Conservation (phyloP, 2,329 filamentous ascomycete species). For the Fusarium sacchari region DNA sequence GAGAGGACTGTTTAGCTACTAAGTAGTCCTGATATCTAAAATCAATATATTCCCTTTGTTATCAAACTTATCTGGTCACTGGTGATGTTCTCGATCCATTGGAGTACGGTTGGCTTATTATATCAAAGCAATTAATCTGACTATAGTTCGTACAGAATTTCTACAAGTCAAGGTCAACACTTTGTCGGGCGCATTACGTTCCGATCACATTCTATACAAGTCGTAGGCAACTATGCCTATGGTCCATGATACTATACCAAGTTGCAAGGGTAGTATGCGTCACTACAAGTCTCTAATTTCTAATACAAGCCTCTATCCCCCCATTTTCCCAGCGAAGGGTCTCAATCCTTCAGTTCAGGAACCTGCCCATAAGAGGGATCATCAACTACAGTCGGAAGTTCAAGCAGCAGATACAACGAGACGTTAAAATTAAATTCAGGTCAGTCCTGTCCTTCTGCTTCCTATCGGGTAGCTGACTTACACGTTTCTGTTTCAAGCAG, state of each 20-base stretch:
- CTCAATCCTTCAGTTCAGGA: no score
- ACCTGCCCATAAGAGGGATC: fast-evolving
- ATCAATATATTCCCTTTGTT: neutral
- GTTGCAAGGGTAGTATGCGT: fast-evolving
- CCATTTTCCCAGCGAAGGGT: fast-evolving
- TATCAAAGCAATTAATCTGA: no score
- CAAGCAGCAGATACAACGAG: fast-evolving
- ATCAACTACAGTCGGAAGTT: neutral
- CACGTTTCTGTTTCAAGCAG: neutral
- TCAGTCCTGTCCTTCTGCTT: fast-evolving
- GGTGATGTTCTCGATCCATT: no score
- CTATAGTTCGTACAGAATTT: fast-evolving
- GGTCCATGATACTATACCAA: neutral
- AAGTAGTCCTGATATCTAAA: neutral
- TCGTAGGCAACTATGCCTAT: no score
- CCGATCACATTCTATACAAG: fast-evolving
- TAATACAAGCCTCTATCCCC: fast-evolving
- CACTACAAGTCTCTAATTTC: fast-evolving
- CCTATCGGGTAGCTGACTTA: neutral
- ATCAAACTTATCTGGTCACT: neutral
- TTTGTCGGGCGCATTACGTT: fast-evolving
- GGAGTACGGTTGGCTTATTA: no score
- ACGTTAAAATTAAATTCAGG: neutral
- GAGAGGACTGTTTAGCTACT: neutral
- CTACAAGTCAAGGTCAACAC: no score